Evolutionary conservation across 176 grass and related monocot genomes (phyloP).

Genomic region (Thinopyrum elongatum): DNA sequence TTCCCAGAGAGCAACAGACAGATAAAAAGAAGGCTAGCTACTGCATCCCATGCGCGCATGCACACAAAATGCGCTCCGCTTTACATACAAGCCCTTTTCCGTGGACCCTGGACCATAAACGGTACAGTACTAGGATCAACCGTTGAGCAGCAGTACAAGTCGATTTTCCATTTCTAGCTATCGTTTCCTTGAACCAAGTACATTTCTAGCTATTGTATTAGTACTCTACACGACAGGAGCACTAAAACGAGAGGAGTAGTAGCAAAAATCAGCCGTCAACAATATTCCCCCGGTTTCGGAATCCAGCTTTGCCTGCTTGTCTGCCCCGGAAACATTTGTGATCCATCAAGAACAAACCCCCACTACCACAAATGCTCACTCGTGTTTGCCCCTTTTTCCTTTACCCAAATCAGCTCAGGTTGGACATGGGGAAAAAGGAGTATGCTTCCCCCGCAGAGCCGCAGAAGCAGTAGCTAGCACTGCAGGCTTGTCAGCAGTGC

Average conservation of each 20-base stretch:
- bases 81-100: background rate
- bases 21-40: background rate
- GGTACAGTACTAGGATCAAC: background rate
- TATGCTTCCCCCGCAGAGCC: background rate
- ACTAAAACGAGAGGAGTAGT: background rate
- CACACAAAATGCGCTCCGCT: background rate
- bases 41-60: background rate
- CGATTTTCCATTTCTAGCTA: background rate
- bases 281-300: slow-evolving; percentile 1
- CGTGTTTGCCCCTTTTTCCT: background rate
- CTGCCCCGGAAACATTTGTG: background rate
- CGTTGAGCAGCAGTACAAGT: background rate
- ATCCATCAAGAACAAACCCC: slow-evolving; percentile 24
- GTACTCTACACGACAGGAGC: background rate
- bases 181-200: background rate
- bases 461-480: background rate
- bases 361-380: slow-evolving; percentile 19
- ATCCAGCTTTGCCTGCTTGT: slow-evolving; percentile 34
- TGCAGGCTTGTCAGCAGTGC: slow-evolving; percentile 18
- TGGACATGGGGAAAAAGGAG: background rate
- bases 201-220: background rate
- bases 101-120: background rate
- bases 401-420: slow-evolving; percentile 19
- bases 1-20: background rate
- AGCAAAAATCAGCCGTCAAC: slow-evolving; percentile 15